These are phyloP conservation scores for Flaveria sonorensis DNA, from an alignment of 129 eudicot species.

Conservation along the genomic window DNA sequence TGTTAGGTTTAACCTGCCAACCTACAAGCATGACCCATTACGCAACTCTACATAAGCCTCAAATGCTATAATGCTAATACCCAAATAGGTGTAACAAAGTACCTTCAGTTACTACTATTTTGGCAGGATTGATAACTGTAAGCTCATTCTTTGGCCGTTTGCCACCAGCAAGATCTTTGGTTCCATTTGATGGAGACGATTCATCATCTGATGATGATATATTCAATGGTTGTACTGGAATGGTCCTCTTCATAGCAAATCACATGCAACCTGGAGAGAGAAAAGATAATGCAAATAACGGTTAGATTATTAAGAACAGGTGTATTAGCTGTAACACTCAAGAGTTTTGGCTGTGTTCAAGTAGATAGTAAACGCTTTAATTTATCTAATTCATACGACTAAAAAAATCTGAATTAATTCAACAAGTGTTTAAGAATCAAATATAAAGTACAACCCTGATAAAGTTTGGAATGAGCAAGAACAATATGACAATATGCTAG, in stretches of 20 bases:
- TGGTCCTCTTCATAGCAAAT: constrained; percentile 47
- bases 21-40: neutral
- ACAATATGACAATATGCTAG: too few species aligned
- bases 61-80: neutral
- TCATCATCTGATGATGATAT: constrained; percentile 54
- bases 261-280: constrained; percentile 29
- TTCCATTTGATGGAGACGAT: constrained; percentile 56
- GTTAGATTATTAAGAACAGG: neutral
- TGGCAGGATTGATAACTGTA: constrained; percentile 38
- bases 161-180: constrained; percentile 13
- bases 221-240: constrained; percentile 41
- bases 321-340: too few species aligned
- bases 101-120: constrained; percentile 51
- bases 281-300: neutral
- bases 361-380: too few species aligned
- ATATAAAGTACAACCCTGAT: too few species aligned
- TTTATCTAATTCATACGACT: too few species aligned
- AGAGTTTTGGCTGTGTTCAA: too few species aligned
- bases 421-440: too few species aligned
- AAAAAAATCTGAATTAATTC: too few species aligned
- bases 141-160: constrained; percentile 30
- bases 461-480: too few species aligned
- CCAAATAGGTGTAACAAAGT: constrained; percentile 2
- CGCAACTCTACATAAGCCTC: neutral
- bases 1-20: too few species aligned